Conservation (phyloP, 129 eudicot genomes). For the Oenanthe sinensis region DNA sequence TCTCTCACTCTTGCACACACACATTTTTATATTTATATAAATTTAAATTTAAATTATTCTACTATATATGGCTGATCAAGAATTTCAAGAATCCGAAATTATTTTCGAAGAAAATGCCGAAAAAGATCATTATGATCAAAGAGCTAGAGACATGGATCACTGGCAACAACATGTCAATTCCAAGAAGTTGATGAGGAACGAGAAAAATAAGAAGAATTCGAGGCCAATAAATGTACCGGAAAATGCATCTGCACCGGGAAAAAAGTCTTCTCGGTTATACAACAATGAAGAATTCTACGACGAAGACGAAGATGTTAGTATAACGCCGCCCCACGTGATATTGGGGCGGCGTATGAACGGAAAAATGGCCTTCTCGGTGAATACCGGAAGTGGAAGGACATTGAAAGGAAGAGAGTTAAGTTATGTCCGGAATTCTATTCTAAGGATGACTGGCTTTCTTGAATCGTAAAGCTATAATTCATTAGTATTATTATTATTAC, state of each 20-base stretch:
- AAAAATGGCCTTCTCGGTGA: conserved; percentile 65
- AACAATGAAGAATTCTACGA: conserved; percentile 27
- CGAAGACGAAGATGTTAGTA: conserved; percentile 28
- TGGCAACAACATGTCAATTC: neutral
- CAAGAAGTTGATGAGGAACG: conserved; percentile 15
- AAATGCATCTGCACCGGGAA: conserved; percentile 7
- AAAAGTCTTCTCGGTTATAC: conserved; percentile 14
- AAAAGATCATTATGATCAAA: neutral
- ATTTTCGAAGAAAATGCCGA: conserved; percentile 19
- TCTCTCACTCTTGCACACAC: neutral
- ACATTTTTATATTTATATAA: too few relatives aligned
- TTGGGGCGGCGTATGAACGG: conserved; percentile 46
- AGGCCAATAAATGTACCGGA: conserved; percentile 33
- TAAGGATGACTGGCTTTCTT: conserved; percentile 80
- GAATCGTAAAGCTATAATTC: conserved; percentile 34
- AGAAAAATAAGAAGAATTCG: conserved; percentile 11
- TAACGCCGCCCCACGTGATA: conserved; percentile 68
- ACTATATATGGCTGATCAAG: conserved; percentile 8
- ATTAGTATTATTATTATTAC: neutral
- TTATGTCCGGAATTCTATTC: conserved; percentile 68
- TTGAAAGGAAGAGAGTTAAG: conserved; percentile 61
- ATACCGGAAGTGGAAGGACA: conserved; percentile 62
- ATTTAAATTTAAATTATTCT: neutral
- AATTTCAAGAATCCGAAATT: conserved; percentile 49
- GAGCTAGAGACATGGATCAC: neutral